Conservation (phyloP, 1,284 basidiomycete genomes). For the Porodaedalea pini region DNA sequence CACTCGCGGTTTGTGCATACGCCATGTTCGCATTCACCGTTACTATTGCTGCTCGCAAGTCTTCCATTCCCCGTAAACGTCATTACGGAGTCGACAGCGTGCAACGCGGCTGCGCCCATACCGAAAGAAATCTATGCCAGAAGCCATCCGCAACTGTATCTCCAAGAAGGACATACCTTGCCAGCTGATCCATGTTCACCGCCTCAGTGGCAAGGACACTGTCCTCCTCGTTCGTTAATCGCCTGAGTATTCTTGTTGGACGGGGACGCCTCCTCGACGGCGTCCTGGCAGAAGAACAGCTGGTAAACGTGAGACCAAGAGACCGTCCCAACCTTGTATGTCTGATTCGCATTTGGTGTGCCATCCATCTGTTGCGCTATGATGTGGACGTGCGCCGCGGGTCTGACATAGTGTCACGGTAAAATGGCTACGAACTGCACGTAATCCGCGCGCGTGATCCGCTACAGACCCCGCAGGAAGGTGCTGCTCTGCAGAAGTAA, state of each 20-base stretch:
- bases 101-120: no score
- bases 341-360: neutral
- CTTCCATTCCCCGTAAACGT: no score
- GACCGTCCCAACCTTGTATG: slow-evolving; percentile 13
- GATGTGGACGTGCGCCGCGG: slow-evolving; percentile 21
- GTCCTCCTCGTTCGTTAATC: slow-evolving; percentile 25
- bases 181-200: slow-evolving; percentile 21
- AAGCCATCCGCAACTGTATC: slow-evolving; percentile 23
- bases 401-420: slow-evolving; percentile 6
- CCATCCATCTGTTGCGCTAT: slow-evolving; percentile 17
- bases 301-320: slow-evolving; percentile 25
- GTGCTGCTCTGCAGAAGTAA: neutral
- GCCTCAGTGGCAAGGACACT: slow-evolving; percentile 22
- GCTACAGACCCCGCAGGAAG: neutral
- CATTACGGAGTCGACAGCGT: no score
- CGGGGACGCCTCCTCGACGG: slow-evolving; percentile 20
- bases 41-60: no score
- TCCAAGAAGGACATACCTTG: slow-evolving; percentile 25
- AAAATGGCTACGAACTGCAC: neutral
- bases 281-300: slow-evolving; percentile 23
- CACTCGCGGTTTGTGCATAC: no score
- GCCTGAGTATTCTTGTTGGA: slow-evolving; percentile 23
- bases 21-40: no score
- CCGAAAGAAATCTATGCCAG: slow-evolving; percentile 24
- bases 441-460: neutral